Conservation (phyloP, 1,139 yeast species). For the Candida neerlandica region DNA sequence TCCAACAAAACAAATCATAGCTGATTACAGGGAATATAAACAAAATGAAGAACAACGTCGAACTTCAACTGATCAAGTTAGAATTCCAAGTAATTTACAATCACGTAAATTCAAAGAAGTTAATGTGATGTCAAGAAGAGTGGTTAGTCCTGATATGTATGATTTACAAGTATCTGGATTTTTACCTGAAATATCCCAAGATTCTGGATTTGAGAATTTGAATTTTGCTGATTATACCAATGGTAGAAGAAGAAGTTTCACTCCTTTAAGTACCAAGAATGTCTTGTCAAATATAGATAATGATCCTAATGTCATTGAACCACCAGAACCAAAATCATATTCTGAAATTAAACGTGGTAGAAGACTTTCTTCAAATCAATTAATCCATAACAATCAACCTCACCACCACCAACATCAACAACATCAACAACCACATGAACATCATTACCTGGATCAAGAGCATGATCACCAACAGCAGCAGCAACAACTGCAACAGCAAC, state of each 20-base stretch:
- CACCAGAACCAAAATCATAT: conserved; percentile 21
- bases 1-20: conserved; percentile 13
- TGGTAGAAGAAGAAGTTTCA: conserved; percentile 24
- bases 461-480: conserved; percentile 4
- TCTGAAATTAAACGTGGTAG: conserved; percentile 11
- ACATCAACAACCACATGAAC: neutral
- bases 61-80: conserved; percentile 12
- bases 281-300: conserved; percentile 29
- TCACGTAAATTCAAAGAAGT: conserved; percentile 44
- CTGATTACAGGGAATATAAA: conserved; percentile 8
- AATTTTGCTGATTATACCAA: conserved; percentile 25
- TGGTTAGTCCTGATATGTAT: conserved; percentile 38
- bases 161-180: conserved; percentile 43
- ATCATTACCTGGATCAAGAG: too few species aligned
- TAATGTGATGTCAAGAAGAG: conserved; percentile 45
- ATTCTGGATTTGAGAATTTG: conserved; percentile 49
- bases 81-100: conserved; percentile 27
- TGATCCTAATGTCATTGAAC: conserved; percentile 22
- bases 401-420: conserved; percentile 1
- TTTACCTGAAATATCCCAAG: conserved; percentile 50
- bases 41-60: conserved; percentile 4
- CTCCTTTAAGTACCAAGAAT: conserved; percentile 34
- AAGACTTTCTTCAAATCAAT: conserved; percentile 7
- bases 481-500: conserved; percentile 7
- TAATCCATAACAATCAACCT: conserved; percentile 1